Evolutionary conservation across 2,329 filamentous ascomycete genomes (phyloP).

Genomic region (Aspergillus sp.): DNA sequence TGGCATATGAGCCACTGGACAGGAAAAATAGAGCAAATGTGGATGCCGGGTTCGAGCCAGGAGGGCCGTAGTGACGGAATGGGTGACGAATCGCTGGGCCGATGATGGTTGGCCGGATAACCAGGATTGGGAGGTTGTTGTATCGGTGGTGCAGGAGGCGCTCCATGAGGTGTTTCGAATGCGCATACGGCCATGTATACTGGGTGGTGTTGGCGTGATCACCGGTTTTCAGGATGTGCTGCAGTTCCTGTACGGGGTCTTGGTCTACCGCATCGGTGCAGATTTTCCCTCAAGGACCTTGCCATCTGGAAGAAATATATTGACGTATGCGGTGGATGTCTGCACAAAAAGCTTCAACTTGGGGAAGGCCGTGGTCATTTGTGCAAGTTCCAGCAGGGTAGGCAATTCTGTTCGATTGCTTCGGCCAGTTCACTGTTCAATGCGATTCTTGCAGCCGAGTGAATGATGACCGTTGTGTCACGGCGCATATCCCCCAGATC

Average conservation of each 20-base stretch:
- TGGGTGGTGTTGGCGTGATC: conserved; percentile 2
- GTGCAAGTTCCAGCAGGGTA: conserved; percentile 2
- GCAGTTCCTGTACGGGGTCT: conserved; percentile 2
- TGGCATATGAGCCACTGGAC: neutral
- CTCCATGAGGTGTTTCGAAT: conserved; percentile 14
- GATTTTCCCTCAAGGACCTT: conserved; percentile 5
- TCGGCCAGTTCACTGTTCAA: conserved; percentile 6
- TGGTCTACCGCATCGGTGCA: neutral
- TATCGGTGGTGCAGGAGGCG: conserved; percentile 2
- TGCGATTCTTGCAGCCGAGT: conserved; percentile 13
- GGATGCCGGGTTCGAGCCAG: conserved; percentile 9
- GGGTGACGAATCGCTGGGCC: conserved; percentile 13
- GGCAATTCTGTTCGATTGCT: conserved; percentile 10
- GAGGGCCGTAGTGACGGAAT: conserved; percentile 10
- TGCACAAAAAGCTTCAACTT: conserved; percentile 7
- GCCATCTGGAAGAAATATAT: conserved; percentile 8
- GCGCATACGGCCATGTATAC: conserved; percentile 11
- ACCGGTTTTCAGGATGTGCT: conserved; percentile 5
- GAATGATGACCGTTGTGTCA: conserved; percentile 11
- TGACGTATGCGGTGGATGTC: conserved; percentile 8
- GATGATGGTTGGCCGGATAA: conserved; percentile 11
- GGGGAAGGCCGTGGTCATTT: conserved; percentile 3
- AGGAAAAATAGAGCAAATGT: conserved; percentile 8
- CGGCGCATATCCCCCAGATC: too few species aligned
- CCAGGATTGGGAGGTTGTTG: conserved; percentile 4